phyloP scores from a whole-genome alignment of 345 rosid species.

The Bruguiera gymnorhiza region DNA sequence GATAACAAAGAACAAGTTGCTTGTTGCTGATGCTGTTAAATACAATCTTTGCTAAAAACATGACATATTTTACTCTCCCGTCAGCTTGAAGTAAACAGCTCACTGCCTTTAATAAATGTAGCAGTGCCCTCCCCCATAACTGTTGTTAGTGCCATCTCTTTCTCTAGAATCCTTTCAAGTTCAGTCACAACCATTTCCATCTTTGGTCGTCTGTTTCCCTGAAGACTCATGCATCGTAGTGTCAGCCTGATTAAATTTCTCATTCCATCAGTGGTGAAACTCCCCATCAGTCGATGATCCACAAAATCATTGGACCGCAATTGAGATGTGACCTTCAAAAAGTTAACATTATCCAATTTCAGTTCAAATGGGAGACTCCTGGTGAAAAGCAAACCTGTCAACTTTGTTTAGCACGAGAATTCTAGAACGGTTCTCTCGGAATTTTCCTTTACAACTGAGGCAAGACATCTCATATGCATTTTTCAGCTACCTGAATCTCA shows the following conservation, averaged over 20 bases:
- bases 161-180: constrained; percentile 50
- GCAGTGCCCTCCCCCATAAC: constrained; percentile 55
- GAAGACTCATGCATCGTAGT: constrained; percentile 44
- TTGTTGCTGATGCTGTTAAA: too few relatives aligned
- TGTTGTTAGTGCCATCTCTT: constrained; percentile 51
- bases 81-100: constrained; percentile 41
- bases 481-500: too few relatives aligned
- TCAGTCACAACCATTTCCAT: constrained; percentile 48
- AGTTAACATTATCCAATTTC: neutral
- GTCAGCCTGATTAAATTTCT: constrained; percentile 41
- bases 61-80: neutral
- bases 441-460: neutral
- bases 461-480: too few relatives aligned
- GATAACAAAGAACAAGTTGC: too few relatives aligned
- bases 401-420: neutral
- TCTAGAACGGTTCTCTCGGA: too few relatives aligned
- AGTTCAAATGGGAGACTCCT: neutral
- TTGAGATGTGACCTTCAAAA: constrained; percentile 40
- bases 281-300: constrained; percentile 48
- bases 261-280: constrained; percentile 50
- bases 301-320: constrained; percentile 41
- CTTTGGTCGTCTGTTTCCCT: constrained; percentile 35
- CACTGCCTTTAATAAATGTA: constrained; percentile 56
- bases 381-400: neutral
- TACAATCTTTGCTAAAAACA: neutral